Base-by-base conservation (phyloP, 2,329 filamentous ascomycete species). In the Colletotrichum tofieldiae region DNA sequence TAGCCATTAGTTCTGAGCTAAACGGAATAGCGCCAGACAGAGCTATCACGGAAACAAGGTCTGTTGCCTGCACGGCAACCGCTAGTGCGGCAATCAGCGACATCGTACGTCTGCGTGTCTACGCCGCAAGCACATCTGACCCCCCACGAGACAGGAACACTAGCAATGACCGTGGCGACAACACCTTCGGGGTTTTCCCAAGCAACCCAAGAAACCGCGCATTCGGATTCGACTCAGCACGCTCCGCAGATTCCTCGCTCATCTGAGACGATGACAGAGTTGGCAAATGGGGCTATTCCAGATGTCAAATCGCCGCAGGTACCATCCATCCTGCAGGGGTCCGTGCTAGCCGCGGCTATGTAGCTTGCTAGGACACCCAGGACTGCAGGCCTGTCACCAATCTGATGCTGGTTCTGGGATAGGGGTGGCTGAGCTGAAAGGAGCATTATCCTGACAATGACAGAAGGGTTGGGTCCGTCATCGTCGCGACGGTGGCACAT, bases 231-330 rank as follows among this genome's bases (percentile, higher is more conserved):
- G 37, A 52, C 54, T 54, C 18, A 18, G 9, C 16, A 18, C 26
- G 14, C 45, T 26, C 52, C 5, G 11, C 14, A 16, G 12, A 37
- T 54, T 37, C 4, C 29, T 26, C 49, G 5, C 11, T 16, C 45
- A 61, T 71, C 45, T 26, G 56, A 67, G 41, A 56, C 41, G 56
- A 29, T 37, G 62, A 35, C 39, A 32, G 47, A 32, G 63, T 58
- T 72, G 65, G 59, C 51, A 72, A 72, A 72, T 63, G 58, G 26
- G 26, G 5, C 2, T 68, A 45, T 52, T 29, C 49, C 45, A 68
- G 54, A 23, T 41, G 65, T 54, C 68, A 71, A 18, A 45, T 63
- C 58, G 39, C 14, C 45, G 32, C 64, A 58, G 26, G 7, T 23
- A 47, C 45, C 52, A 26, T 39, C 45, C 9, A 26, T 54, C 20